These are phyloP conservation scores for Schizophyllum commune DNA, from an alignment of 1,284 basidiomycete genomes.

Conservation along the genomic window DNA sequence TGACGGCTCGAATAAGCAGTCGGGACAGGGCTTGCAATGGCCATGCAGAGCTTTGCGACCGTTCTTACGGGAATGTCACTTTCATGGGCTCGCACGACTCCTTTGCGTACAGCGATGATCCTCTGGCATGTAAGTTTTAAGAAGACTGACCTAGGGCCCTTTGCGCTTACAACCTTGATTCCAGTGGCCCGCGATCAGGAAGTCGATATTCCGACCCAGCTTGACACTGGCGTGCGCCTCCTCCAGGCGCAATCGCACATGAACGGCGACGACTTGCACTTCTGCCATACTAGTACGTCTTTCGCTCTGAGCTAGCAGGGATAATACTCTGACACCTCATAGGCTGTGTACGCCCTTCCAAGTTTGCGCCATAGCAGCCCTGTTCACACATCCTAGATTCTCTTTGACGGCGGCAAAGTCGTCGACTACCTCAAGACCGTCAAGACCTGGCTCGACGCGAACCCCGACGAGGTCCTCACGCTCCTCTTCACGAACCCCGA, in stretches of 20 bases:
- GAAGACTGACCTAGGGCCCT: not conserved
- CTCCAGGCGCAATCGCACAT: slow-evolving; percentile 68
- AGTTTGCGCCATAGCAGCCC: not conserved
- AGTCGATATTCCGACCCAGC: slow-evolving; percentile 49
- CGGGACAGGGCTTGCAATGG: slow-evolving; percentile 45
- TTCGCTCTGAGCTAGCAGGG: slow-evolving; percentile 18
- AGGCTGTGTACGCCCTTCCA: slow-evolving; percentile 10
- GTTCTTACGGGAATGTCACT: slow-evolving; percentile 54
- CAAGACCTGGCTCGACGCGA: slow-evolving; percentile 55
- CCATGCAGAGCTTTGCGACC: slow-evolving; percentile 48
- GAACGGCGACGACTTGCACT: slow-evolving; percentile 39
- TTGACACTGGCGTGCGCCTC: slow-evolving; percentile 62
- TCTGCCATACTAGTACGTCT: slow-evolving; percentile 56
- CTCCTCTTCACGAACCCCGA: slow-evolving; percentile 70
- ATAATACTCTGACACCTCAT: not conserved
- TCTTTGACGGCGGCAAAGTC: slow-evolving; percentile 63
- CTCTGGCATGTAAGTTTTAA: slow-evolving; percentile 33
- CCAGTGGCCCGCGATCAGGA: slow-evolving; percentile 53
- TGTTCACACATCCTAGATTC: slow-evolving; percentile 15
- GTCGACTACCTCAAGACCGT: slow-evolving; percentile 53
- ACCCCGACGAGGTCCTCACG: slow-evolving; percentile 71
- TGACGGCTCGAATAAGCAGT: not conserved
- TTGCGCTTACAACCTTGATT: not conserved
- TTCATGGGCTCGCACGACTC: slow-evolving; percentile 68
- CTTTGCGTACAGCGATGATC: slow-evolving; percentile 48